Evolutionary conservation across 2,329 filamentous ascomycete genomes (phyloP), one percentile per base, ranked within the genome.

Genomic region (Aspergillus versicolor): DNA sequence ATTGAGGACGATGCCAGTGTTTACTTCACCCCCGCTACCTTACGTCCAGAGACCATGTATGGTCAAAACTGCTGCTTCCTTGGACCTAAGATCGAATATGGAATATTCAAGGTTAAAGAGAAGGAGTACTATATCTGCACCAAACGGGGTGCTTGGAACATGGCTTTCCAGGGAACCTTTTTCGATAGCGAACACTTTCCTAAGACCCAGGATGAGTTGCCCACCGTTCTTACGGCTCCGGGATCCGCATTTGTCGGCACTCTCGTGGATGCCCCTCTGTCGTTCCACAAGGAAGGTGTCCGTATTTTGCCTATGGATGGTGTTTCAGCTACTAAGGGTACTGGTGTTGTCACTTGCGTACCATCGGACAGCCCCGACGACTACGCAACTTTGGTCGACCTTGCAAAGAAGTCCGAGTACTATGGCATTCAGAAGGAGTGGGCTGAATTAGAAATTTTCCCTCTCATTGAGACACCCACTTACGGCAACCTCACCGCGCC

Each of bases 21-120:
- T 56, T 97, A 88, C 79, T 89, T 97, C 68, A 86, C 97, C 12
- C 90, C 94, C 12, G 94, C 94, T 15, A 97, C 94, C 54, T 83
- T 99, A 60, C 84, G 94, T 61, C 91, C 94, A 2, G 94, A 99
- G 81, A 99, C 94, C 37, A 97, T 99, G 93, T 99, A 97, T 72
- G 95, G 95, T 41, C 94, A 97, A 76, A 95, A 88, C 4, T 95
- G 91, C 78, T 96, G 92, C 74, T 99, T 97, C 67, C 91, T 99
- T 47, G 91, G 92, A 3, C 93, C 94, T 9, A 90, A 89, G 70
- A 89, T 97, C 69, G 85, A 82, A 44, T 99, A 99, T 69, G 93
- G 93, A 50, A 79, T 99, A 61, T 97, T 91, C 82, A 90, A 91
- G 75, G 85, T 86, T 54, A 84, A 83, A 21, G 84, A 89, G 61